Evolutionary conservation across 345 rosid species (phyloP), one percentile per base, ranked within the genome.

Genomic region (Hibiscus mutabilis): DNA sequence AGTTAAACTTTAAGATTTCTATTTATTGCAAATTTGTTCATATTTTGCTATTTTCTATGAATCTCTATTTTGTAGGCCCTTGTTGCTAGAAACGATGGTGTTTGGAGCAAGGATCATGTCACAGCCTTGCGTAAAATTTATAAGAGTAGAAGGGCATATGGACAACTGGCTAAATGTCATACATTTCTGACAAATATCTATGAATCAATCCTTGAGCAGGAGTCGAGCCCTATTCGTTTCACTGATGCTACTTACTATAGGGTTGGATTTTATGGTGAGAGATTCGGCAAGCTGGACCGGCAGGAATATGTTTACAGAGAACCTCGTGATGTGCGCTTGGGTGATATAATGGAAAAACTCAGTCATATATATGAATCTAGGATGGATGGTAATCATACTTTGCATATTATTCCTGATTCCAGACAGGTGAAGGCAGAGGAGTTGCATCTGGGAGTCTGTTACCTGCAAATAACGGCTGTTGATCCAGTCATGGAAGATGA

Each of bases 401-500:
- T 95, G 79, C 99, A 82, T 75, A 87, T 92, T 27, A 92, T 95
- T 76, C 98, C 91, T 15, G 98, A 95, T 85, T 95, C 98, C 6
- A 82, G 97, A 75, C 98, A 95, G 77, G 99, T 95, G 6, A 95
- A 92, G 83, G 97, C 97, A 16, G 99, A 92, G 21, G 99, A 95
- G 77, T 75, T 95, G 84, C 97, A 92, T 84, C 90, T 92, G 61
- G 99, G 96, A 70, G 91, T 82, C 73, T 92, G 99, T 83, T 90
- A 90, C 83, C 82, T 95, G 77, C 99, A 95, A 82, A 95, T 95
- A 33, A 95, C 99, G 8, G 99, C 99, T 27, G 98, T 92, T 63
- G 97, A 95, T 81, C 86, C 97, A 14, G 99, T 95, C 74, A 89
- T 95, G 97, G 99, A 95, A 79, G 96, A 95, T 80, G 99, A 92